A percentile compares a stretch with the other conserved stretches of the same genome.
phyloP scores from a whole-genome alignment of 148 eudicot species.

The Drosera capensis region DNA sequence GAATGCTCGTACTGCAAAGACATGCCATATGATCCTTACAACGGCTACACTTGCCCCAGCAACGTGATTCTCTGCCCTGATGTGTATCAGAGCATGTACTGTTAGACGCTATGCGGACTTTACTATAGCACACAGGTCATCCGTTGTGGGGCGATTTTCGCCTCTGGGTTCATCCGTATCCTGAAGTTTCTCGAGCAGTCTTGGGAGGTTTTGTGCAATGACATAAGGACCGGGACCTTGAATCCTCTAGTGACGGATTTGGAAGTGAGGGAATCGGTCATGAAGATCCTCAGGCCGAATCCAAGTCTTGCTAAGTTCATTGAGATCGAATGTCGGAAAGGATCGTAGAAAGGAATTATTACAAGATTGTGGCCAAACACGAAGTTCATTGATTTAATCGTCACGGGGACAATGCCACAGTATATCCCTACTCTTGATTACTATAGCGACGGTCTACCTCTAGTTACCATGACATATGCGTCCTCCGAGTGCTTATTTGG shows the following conservation, averaged over 20 bases:
- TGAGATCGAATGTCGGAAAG: slow-evolving; percentile 31
- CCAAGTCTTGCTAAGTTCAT: slow-evolving; percentile 46
- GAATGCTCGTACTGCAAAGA: slow-evolving; percentile 43
- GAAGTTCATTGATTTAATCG: slow-evolving; percentile 70
- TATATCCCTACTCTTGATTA: slow-evolving; percentile 57
- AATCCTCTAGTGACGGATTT: slow-evolving; percentile 40
- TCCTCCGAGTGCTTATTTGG: slow-evolving; percentile 80
- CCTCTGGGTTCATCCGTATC: slow-evolving; percentile 79
- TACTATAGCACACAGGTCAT: slow-evolving; percentile 41
- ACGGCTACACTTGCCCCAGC: slow-evolving; percentile 67
- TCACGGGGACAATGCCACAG: slow-evolving; percentile 79
- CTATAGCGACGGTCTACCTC: slow-evolving; percentile 57
- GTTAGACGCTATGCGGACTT: slow-evolving; percentile 64
- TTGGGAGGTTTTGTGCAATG: slow-evolving; percentile 30
- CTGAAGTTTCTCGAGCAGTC: slow-evolving; percentile 50
- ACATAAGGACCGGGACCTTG: slow-evolving; percentile 38
- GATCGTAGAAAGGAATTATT: slow-evolving; percentile 55
- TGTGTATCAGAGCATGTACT: slow-evolving; percentile 71
- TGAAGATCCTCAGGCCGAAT: slow-evolving; percentile 37
- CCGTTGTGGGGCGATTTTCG: slow-evolving; percentile 71
- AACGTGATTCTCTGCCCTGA: slow-evolving; percentile 61
- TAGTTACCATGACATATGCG: slow-evolving; percentile 71
- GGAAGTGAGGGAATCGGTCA: slow-evolving; percentile 28
- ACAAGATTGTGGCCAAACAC: slow-evolving; percentile 72
- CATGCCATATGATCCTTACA: slow-evolving; percentile 53